A percentile compares a stretch with the other conserved stretches of the same genome.
Evolutionary conservation across 2,329 filamentous ascomycete species (phyloP).

Genomic region (Xylaria sp.): DNA sequence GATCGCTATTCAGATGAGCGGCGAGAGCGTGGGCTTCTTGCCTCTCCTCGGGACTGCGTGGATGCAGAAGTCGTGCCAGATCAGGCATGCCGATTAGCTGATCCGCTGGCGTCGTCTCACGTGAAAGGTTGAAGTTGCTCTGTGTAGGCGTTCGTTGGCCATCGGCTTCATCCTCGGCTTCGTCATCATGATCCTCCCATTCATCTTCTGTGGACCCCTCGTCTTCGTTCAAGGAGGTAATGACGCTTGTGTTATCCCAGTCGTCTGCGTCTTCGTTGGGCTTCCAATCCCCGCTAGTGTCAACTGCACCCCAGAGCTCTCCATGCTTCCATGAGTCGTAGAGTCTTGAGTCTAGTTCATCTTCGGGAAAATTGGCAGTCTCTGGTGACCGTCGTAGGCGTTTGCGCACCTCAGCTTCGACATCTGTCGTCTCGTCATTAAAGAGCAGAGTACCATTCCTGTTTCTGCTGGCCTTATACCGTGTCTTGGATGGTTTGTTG

Average conservation of each 20-base stretch:
- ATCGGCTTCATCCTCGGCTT: conserved; percentile 48
- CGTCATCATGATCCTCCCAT: conserved; percentile 54
- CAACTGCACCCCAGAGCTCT: conserved; percentile 85
- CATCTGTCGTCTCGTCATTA: conserved; percentile 74
- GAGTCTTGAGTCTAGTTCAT: conserved; percentile 75
- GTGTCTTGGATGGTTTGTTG: conserved; percentile 29
- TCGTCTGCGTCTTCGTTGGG: conserved; percentile 65
- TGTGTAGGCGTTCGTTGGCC: conserved; percentile 80
- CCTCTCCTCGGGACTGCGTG: conserved; percentile 78
- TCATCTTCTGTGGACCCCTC: conserved; percentile 59
- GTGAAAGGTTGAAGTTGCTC: conserved; percentile 58
- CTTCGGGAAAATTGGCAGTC: conserved; percentile 63
- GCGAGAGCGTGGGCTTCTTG: conserved; percentile 84
- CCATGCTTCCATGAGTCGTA: conserved; percentile 88
- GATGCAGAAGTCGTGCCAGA: conserved; percentile 84
- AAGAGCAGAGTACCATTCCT: conserved; percentile 63
- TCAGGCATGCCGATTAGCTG: conserved; percentile 71
- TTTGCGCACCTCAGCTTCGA: conserved; percentile 81
- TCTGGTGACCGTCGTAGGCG: conserved; percentile 58
- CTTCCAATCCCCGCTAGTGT: conserved; percentile 81
- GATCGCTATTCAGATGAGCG: conserved; percentile 76
- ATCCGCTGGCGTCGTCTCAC: conserved; percentile 69
- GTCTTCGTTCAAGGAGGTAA: conserved; percentile 61
- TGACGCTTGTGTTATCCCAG: conserved; percentile 81
- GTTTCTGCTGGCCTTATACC: conserved; percentile 59